Evolutionary conservation across 1,284 basidiomycete species (phyloP), one percentile per base, ranked within the genome.

Genomic region (Exobasidium rhododendri): DNA sequence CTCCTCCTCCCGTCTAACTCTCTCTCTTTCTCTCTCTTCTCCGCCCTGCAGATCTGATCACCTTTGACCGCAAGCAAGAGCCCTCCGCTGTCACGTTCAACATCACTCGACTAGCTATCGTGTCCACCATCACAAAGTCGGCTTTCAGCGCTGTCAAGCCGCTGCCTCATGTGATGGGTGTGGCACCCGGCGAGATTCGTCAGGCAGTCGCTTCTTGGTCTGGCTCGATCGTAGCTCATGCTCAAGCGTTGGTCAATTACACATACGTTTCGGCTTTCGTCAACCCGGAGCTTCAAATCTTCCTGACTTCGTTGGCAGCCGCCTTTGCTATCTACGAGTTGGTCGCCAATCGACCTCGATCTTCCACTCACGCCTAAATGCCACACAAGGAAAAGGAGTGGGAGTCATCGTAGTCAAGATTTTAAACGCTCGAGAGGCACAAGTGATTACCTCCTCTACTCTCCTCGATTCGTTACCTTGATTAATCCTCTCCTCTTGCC

Each of bases 31-130:
- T n/a, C n/a, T n/a, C n/a, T n/a, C n/a, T n/a, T n/a, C n/a, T n/a
- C n/a, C n/a, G n/a, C 35, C 7, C 17, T 49, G 24, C 10, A 62
- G 59, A 74, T 56, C 68, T 74, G 5, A 58, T 74, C 62, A 74
- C 71, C 20, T 74, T 74, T 52, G 68, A 72, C 55, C 62, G 71
- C 17, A 62, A 61, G 29, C 35, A 58, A 24, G 59, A 72, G 59
- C 68, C 70, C n/a, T 74, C 71, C 53, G 44, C 64, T 30, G 56
- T 67, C 49, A 70, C 71, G 30, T 74, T 74, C 62, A 59, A 67
- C 28, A 51, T 73, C 53, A 65, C 67, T 5, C 70, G 70, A 57
- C 67, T 73, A 45, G 70, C 67, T 57, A 61, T 64, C n/a, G 64
- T 73, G 40, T 60, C 69, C 58, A 65, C 68, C 60, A 58, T 73